Evolutionary conservation across 768 basidiomycete species (phyloP).

Genomic region (Tricholoma furcatifolium): DNA sequence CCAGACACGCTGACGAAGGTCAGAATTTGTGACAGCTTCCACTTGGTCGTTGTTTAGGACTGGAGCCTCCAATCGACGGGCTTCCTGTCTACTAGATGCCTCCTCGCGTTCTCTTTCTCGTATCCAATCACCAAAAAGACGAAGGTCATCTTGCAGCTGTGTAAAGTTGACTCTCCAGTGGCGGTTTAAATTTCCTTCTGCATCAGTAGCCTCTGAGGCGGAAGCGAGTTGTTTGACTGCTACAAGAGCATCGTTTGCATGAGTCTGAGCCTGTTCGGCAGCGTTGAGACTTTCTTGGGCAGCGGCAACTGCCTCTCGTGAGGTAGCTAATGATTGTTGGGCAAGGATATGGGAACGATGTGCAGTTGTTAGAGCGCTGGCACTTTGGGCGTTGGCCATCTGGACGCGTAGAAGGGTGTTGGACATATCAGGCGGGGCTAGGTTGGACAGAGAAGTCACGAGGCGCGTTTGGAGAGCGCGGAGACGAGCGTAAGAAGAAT

Average conservation of each 20-base stretch:
- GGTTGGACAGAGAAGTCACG: conserved; percentile 18
- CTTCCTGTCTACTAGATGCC: conserved; percentile 13
- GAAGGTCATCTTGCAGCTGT: conserved; percentile 17
- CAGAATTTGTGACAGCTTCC: conserved; percentile 5
- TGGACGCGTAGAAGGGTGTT: conserved; percentile 21
- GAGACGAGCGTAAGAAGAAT: conserved; percentile 16
- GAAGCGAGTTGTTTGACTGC: conserved; percentile 19
- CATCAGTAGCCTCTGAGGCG: not conserved
- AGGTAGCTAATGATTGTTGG: conserved; percentile 26
- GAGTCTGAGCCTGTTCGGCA: conserved; percentile 22
- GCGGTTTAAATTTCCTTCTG: conserved; percentile 4
- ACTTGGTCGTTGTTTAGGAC: conserved; percentile 3
- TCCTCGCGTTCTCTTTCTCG: conserved; percentile 18
- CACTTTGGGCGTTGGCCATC: conserved; percentile 23
- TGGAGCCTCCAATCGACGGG: conserved; percentile 11
- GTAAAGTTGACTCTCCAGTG: conserved; percentile 11
- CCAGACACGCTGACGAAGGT: not conserved
- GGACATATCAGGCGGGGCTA: conserved; percentile 16
- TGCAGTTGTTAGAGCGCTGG: conserved; percentile 21
- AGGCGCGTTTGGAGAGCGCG: conserved; percentile 23
- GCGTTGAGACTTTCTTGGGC: conserved; percentile 24
- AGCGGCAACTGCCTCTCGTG: conserved; percentile 26
- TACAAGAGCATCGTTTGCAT: conserved; percentile 21
- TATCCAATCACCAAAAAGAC: conserved; percentile 16
- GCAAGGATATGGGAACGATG: conserved; percentile 27